These are phyloP conservation scores for Arthrinium puccinioides DNA, from an alignment of 2,329 filamentous ascomycete genomes.

Conservation along the genomic window DNA sequence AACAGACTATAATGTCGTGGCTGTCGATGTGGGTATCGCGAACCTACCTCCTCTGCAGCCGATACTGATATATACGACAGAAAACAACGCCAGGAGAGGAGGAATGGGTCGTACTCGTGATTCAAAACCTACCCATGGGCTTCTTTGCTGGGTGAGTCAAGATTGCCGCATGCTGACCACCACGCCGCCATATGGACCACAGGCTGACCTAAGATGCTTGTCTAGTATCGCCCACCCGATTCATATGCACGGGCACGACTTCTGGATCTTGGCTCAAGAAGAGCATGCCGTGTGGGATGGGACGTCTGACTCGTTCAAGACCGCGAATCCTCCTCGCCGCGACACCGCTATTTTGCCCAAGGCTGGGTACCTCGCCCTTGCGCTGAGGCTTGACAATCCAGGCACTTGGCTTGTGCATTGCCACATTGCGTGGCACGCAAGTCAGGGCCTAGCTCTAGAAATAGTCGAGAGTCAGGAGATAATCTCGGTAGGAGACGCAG, in stretches of 20 bases:
- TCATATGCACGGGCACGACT: conserved; percentile 31
- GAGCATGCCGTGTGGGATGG: conserved; percentile 5
- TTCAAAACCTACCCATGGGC: too few relatives aligned
- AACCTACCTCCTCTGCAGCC: conserved; percentile 10
- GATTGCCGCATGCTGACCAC: too few relatives aligned
- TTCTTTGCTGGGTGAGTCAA: too few relatives aligned
- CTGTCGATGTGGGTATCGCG: conserved; percentile 23
- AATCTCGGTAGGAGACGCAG: conserved; percentile 12
- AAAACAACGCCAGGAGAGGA: too few relatives aligned
- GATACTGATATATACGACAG: too few relatives aligned
- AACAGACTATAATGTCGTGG: conserved; percentile 21
- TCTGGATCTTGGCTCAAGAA: conserved; percentile 22
- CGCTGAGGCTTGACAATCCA: conserved; percentile 40
- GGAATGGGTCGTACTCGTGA: too few relatives aligned
- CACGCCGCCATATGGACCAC: conserved; percentile 3
- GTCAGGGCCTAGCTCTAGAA: conserved; percentile 40
- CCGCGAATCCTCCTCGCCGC: conserved; percentile 34
- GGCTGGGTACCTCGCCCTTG: conserved; percentile 36
- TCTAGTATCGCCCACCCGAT: conserved; percentile 26
- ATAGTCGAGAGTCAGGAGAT: conserved; percentile 30
- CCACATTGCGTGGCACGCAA: conserved; percentile 35
- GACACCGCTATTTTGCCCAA: conserved; percentile 34
- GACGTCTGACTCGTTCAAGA: conserved; percentile 21
- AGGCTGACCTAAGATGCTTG: conserved; percentile 11
- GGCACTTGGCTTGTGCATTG: conserved; percentile 32